Base-by-base conservation (phyloP, 1,139 yeast species). In the Taiozyma sp. region DNA sequence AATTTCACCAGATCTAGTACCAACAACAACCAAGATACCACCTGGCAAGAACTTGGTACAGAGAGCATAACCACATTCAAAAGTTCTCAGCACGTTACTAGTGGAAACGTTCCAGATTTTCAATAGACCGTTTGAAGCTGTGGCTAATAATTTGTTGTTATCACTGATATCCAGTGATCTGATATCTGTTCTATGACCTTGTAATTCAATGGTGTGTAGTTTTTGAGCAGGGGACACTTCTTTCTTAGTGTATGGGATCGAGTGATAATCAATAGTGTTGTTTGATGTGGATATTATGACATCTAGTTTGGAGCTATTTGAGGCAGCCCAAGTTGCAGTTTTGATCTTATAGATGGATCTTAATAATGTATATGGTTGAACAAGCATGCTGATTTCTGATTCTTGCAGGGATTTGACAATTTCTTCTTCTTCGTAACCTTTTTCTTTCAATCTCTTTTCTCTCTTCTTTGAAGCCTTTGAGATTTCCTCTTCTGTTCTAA, bases 171-270 rank as follows among this genome's bases (percentile, higher is more conserved):
- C 91, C 65, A 88, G 72, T 6, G 96, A 79, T 62, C 99, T 78
- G 37, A 93, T 77, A 66, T 95, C 99, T 5, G 88, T 81, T 65
- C 97, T 81, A 64, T 91, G 97, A 28, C 99, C 99, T 47, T 81
- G 77, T 45, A 82, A 69, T 46, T 90, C 97, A 37, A 93, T 74
- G 1, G 83, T 68, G 61, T 80, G 80, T 29, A 71, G 63, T 59
- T 75, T 81, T 3, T 72, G 66, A 5, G 80, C 76, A 37, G 74
- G 72, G 4, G 78, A 70, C 16, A 80, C 76, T 42, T 80, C 82
- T 45, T 77, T 76, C 50, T 75, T 76, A 16, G 72, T 68, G 45
- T 74, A 68, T 28, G 73, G 67, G 32, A 88, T 69, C 10, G 74
- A 68, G 65, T 85, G 84, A 60, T 80, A 80, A 63, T 89, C 96